A percentile compares a stretch with the other conserved stretches of the same genome.
Evolutionary conservation across 2,329 filamentous ascomycete species (phyloP).

Genomic region (Epichloe gansuensis): DNA sequence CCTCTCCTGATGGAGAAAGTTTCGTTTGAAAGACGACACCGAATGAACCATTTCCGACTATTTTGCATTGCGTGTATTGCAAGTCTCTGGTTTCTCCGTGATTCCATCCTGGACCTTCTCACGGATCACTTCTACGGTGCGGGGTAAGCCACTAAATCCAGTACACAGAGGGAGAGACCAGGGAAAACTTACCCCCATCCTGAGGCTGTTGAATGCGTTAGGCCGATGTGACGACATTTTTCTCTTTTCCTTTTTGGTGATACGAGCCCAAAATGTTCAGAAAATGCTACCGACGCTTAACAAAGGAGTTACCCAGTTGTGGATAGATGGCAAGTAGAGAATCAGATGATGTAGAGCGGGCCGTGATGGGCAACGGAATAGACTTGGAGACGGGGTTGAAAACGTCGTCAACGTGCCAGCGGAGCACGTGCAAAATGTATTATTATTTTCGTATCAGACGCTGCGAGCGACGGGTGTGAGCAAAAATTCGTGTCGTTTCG

Average conservation of each 20-base stretch:
- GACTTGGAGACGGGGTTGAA: not conserved
- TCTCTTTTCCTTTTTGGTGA: constrained; percentile 11
- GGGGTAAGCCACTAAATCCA: constrained; percentile 14
- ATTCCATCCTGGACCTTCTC: constrained; percentile 98
- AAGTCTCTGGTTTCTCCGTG: constrained; percentile 91
- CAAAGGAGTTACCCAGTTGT: constrained; percentile 12
- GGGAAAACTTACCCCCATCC: constrained; percentile 76
- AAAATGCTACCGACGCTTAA: constrained; percentile 15
- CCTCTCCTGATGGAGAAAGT: constrained; percentile 91
- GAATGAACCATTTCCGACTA: constrained; percentile 97
- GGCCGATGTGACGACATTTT: constrained; percentile 83
- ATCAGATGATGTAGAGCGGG: constrained; percentile 17
- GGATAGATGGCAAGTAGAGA: constrained; percentile 18
- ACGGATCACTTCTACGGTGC: constrained; percentile 72
- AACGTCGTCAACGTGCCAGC: not conserved
- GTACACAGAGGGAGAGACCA: constrained; percentile 5
- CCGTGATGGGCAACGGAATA: constrained; percentile 25
- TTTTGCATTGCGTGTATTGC: constrained; percentile 98
- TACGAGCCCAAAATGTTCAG: constrained; percentile 15
- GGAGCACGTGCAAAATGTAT: not conserved
- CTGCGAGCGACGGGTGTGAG: not conserved
- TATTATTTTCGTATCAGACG: not conserved
- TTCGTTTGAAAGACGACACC: constrained; percentile 99
- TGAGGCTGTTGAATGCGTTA: constrained; percentile 73
- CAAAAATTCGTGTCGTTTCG: not conserved